Evolutionary conservation across 768 basidiomycete genomes (phyloP).

Genomic region (Leccinellum rugosiceps): DNA sequence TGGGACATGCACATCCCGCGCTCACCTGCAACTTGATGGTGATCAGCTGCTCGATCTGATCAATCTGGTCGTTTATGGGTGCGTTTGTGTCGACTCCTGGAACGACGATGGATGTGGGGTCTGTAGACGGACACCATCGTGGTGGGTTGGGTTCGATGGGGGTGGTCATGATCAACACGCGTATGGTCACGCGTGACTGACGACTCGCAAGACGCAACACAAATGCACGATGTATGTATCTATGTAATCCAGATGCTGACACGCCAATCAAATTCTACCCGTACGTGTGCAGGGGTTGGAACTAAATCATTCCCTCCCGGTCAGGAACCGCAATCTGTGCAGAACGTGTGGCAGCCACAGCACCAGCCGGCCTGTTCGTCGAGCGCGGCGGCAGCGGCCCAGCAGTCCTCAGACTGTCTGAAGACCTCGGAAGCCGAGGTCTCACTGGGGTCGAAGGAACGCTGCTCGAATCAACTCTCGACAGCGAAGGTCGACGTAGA

Average conservation of each 20-base stretch:
- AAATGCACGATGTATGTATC: too few species aligned
- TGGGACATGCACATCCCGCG: background rate
- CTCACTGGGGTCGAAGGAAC: conserved; percentile 8
- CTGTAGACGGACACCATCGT: conserved; percentile 62
- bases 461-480: conserved; percentile 27
- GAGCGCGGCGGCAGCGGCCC: conserved; percentile 67
- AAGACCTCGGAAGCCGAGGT: conserved; percentile 29
- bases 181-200: conserved; percentile 25
- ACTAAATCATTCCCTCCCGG: conserved; percentile 62
- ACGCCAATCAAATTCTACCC: too few species aligned
- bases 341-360: conserved; percentile 38
- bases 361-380: conserved; percentile 62
- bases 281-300: too few species aligned
- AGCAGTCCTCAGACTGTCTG: conserved; percentile 33
- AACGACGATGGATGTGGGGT: conserved; percentile 62
- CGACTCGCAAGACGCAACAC: too few species aligned
- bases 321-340: conserved; percentile 52
- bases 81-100: conserved; percentile 72
- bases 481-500: conserved; percentile 26
- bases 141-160: conserved; percentile 59
- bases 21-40: conserved; percentile 84
- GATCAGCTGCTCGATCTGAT: conserved; percentile 94
- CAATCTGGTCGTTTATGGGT: conserved; percentile 76
- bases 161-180: conserved; percentile 28
- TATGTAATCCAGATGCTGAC: too few species aligned